A percentile compares a stretch with the other conserved stretches of the same genome.
Conservation (phyloP, 2,329 filamentous ascomycete genomes). For the Cordyceps fumosorosea region DNA sequence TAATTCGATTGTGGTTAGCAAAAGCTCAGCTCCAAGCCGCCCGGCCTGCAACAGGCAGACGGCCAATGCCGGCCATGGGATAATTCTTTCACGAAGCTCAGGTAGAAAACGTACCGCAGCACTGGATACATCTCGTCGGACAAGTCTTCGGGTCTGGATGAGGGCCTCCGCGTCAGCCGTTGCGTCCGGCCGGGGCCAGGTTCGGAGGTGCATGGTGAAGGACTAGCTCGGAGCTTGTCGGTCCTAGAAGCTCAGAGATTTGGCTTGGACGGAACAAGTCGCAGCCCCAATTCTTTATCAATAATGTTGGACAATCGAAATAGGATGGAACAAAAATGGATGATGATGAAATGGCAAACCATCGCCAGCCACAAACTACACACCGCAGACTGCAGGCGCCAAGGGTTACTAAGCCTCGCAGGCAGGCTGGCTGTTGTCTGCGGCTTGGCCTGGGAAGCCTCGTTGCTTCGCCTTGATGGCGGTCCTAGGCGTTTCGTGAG, state of each 20-base stretch:
- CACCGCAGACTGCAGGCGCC: not conserved
- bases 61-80: not conserved
- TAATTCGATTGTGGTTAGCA: not conserved
- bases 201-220: not conserved
- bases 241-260: not conserved
- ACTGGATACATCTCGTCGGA: not conserved
- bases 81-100: not conserved
- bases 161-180: conserved; percentile 4
- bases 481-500: too few relatives aligned
- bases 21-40: not conserved
- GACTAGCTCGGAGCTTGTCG: not conserved
- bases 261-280: not conserved
- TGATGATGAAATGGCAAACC: not conserved
- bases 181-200: not conserved
- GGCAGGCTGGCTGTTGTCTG: too few relatives aligned
- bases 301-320: not conserved
- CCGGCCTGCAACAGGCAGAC: not conserved
- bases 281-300: not conserved
- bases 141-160: not conserved
- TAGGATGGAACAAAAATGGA: not conserved
- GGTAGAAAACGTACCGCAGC: not conserved
- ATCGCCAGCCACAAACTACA: not conserved
- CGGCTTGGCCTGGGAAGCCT: too few relatives aligned
- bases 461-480: too few relatives aligned
- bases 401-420: not conserved